phyloP scores from a whole-genome alignment of 352 stramenopile species.

The Globisporangium canariense region DNA sequence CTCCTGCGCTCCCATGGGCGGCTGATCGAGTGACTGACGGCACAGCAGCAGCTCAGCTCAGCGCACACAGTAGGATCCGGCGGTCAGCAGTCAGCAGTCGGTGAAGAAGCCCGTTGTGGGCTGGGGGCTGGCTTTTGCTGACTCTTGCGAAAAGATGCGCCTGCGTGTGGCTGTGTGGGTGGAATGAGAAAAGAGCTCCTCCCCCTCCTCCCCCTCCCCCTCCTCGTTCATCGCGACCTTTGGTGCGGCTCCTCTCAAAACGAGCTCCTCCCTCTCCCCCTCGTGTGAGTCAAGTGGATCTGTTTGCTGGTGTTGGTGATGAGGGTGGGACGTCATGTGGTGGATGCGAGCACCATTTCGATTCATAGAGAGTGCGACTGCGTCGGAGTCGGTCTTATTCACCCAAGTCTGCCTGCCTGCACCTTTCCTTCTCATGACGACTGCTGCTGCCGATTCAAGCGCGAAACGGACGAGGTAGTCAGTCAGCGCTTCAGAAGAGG shows the following conservation, averaged over 20 bases:
- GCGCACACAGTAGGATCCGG: no score
- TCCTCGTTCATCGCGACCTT: not conserved
- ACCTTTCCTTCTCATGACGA: not conserved
- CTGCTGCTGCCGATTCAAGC: not conserved
- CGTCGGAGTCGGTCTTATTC: not conserved
- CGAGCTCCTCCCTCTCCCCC: not conserved
- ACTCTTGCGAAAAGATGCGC: no score
- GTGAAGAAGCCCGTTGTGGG: no score
- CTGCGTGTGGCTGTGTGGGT: not conserved
- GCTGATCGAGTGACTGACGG: no score
- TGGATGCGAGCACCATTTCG: not conserved
- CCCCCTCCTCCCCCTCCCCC: no score
- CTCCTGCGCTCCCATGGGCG: not conserved
- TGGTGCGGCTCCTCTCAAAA: not conserved
- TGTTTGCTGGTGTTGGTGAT: not conserved
- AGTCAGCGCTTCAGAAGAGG: conserved; percentile 14
- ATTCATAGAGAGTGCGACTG: not conserved
- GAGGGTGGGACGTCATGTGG: not conserved
- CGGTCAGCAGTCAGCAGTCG: no score
- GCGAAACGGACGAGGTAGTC: conserved; percentile 5
- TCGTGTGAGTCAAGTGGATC: not conserved
- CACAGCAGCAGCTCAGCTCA: no score
- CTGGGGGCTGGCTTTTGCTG: no score
- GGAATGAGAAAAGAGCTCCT: not conserved
- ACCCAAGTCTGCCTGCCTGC: not conserved